Evolutionary conservation across 1,284 basidiomycete genomes (phyloP), one percentile per base, ranked within the genome.

Genomic region (Inonotus obliquus): DNA sequence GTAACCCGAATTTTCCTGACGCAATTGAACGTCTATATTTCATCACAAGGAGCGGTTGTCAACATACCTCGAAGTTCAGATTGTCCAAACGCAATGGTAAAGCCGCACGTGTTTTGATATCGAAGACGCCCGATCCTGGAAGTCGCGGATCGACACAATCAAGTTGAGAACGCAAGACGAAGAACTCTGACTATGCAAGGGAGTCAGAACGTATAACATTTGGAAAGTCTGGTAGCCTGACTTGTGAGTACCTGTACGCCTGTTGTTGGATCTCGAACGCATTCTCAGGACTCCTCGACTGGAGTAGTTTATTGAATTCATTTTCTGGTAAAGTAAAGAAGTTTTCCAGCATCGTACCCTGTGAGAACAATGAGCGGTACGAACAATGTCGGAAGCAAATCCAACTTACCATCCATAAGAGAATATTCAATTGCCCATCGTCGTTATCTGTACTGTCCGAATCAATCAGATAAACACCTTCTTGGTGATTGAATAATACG

Each of bases 131-230:
- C 0, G 87, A 88, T 0, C 94, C 93, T 1, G 96, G 96, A 19
- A 99, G 75, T 35, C 91, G 82, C 38, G 75, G 69, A 70, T 98
- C 92, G 1, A 85, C 75, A 68, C 94, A 96, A 72, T 99, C 96
- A 10, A 99, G 81, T 73, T 99, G 96, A 0, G 95, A 97, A 17
- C 96, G 91, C 89, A 98, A 94, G 52, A 98, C 79, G 65, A 98
- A 87, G 11, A 81, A 82, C 1, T 83, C 76, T 1, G 86, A 87
- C 89, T 94, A 32, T 4, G 9, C 32, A 32, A 32, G 9, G 55
- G 61, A 9, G 32, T 32, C 32, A 32, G 32, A 9, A 32, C 9
- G 32, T 4, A 32, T 32, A 32, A 9, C 32, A 9, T n/a, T n/a
- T 44, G 13, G 41, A 21, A 7, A 44, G n/a, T 4, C 13, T 21